Evolutionary conservation across 495 filamentous ascomycete genomes (phyloP), one percentile per base, ranked within the genome.

Genomic region (Daldinia concentrica): DNA sequence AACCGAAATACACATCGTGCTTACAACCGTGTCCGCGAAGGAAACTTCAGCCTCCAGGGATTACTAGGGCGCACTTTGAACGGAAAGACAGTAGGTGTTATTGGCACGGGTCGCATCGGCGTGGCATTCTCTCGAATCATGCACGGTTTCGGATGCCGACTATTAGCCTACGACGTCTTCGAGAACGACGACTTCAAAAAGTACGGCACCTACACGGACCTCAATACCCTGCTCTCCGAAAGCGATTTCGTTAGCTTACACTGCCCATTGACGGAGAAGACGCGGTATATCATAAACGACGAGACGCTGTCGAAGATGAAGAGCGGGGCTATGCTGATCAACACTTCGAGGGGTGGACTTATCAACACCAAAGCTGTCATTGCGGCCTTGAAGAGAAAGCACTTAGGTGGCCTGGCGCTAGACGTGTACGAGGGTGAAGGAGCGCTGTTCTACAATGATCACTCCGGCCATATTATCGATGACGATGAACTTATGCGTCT

Each of bases 1-100:
- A 91, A 92, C 72, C 88, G 90, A 19, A 88, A 90, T 68, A 90
- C 87, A 15, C 90, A 92, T 75, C 88, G 90, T 24, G 86, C 90
- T 6, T 92, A 89, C 78, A 91, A 87, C 75, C 88, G 90, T 12
- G 90, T 91, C 19, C 87, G 90, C 32, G 90, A 92, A 77, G 88
- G 88, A 17, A 92, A 92, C 73, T 92, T 92, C 78, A 85, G 82
- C 52, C 85, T 92, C 29, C 86, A 90, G 68, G 85, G 90, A 1
- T 80, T 92, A 12, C 81, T 91, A 11, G 90, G 90, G 2, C 79
- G 78, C 29, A 91, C 87, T 0, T 76, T 92, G 7, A 72, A 83
- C 66, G 87, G 88, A 14, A 88, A 90, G 76, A 90, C 88, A 6
- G 88, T 88, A 7, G 86, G 86, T 8, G 74, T 88, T 29, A 69